A percentile compares a stretch with the other conserved stretches of the same genome.
These are phyloP conservation scores for Cyphellophora attinorum DNA, from an alignment of 2,329 filamentous ascomycete genomes.

Conservation along the genomic window DNA sequence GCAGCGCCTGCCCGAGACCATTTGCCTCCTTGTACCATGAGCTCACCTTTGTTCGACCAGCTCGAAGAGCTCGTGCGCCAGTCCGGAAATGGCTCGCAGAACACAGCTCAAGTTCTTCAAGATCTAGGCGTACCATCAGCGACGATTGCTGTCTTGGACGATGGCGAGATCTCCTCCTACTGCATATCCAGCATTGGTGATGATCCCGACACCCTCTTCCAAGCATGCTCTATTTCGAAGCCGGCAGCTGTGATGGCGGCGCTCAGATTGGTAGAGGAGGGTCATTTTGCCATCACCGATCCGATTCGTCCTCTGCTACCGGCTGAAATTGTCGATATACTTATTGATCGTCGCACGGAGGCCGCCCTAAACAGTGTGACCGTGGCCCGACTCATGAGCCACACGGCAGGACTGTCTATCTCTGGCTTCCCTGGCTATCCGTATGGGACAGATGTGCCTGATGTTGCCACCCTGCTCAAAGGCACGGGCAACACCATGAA, in stretches of 20 bases:
- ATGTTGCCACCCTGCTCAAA: background rate
- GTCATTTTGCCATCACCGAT: background rate
- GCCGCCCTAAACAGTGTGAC: background rate
- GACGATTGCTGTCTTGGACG: slow-evolving; percentile 1
- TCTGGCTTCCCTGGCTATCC: slow-evolving; percentile 1
- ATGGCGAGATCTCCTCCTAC: slow-evolving; percentile 2
- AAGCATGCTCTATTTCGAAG: slow-evolving; percentile 3
- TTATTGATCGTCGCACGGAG: background rate
- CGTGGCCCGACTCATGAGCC: background rate
- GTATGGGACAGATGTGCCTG: background rate
- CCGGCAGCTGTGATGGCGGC: background rate
- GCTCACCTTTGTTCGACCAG: background rate
- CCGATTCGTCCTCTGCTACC: background rate
- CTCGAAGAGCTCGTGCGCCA: background rate
- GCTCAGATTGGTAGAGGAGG: background rate
- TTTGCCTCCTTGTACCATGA: too few species aligned
- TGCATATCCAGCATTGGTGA: slow-evolving; percentile 1
- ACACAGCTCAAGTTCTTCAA: background rate
- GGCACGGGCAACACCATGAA: background rate
- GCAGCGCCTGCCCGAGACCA: too few species aligned
- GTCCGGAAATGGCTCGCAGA: too few species aligned
- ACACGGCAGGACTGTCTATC: slow-evolving; percentile 1
- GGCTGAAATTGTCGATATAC: background rate
- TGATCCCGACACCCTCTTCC: slow-evolving; percentile 2
- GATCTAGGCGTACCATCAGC: background rate